These are phyloP conservation scores for Cutaneotrichosporon sp. DNA, from an alignment of 1,284 basidiomycete species.

Conservation along the genomic window DNA sequence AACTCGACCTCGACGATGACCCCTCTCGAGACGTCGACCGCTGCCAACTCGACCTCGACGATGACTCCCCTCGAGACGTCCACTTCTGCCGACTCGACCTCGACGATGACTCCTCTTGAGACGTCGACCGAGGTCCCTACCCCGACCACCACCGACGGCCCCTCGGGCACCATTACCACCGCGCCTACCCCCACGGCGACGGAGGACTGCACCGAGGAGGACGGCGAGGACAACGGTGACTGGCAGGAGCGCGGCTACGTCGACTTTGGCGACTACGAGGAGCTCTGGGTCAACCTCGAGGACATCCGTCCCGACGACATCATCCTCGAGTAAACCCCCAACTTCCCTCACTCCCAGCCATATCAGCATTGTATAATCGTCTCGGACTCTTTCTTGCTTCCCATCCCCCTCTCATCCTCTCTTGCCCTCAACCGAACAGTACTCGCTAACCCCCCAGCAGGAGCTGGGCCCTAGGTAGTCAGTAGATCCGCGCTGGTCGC, in stretches of 20 bases:
- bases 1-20: too few species aligned
- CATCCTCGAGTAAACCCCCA: slow-evolving; percentile 11
- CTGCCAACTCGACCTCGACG: not conserved
- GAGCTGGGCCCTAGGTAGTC: slow-evolving; percentile 2
- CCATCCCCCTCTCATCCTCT: too few species aligned
- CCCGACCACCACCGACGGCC: too few species aligned
- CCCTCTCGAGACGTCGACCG: not conserved
- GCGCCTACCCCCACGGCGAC: not conserved
- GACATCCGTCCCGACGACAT: slow-evolving; percentile 28
- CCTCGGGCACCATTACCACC: not conserved
- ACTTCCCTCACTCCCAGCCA: too few species aligned
- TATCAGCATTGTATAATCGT: not conserved
- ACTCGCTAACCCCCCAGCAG: not conserved
- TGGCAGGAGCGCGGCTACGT: slow-evolving; percentile 13
- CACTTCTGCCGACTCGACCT: not conserved
- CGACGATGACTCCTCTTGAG: too few species aligned
- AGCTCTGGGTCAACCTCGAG: slow-evolving; percentile 31
- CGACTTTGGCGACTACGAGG: slow-evolving; percentile 29
- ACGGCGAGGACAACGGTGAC: slow-evolving; percentile 1
- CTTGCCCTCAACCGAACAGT: not conserved
- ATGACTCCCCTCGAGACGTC: not conserved
- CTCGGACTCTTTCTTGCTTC: too few species aligned
- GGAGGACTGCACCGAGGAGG: not conserved
- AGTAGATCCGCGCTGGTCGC: slow-evolving; percentile 10
- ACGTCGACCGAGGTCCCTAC: too few species aligned